A percentile compares a stretch with the other conserved stretches of the same genome.
These are phyloP conservation scores for Houttuynia cordata DNA, from an alignment of 164 flowering plant species.

Conservation along the genomic window DNA sequence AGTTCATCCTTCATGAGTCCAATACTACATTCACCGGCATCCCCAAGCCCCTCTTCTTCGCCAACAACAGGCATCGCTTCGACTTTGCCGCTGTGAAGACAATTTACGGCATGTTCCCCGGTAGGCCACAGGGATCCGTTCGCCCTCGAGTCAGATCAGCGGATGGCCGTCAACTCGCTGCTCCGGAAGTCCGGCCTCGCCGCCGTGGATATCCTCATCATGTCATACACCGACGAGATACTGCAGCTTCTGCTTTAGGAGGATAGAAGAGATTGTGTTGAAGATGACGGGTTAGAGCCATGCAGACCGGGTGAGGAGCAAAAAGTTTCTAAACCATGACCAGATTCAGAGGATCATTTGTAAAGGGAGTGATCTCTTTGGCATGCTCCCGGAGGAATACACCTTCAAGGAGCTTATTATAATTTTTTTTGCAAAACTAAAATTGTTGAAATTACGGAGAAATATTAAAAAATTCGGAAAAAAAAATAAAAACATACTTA, in stretches of 20 bases:
- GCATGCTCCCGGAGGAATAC: slow-evolving; percentile 43
- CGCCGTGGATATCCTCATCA: slow-evolving; percentile 28
- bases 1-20: slow-evolving; percentile 23
- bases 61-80: slow-evolving; percentile 13
- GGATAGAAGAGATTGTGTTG: slow-evolving; percentile 26
- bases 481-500: too few relatives aligned
- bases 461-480: too few relatives aligned
- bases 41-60: slow-evolving; percentile 24
- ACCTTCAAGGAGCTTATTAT: slow-evolving; percentile 26
- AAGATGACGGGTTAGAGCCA: slow-evolving; percentile 46
- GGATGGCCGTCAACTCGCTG: slow-evolving; percentile 20
- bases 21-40: slow-evolving; percentile 30
- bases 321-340: slow-evolving; percentile 15
- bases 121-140: slow-evolving; percentile 8
- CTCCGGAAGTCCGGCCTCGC: slow-evolving; percentile 24
- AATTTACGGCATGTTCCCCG: slow-evolving; percentile 8
- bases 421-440: too few relatives aligned
- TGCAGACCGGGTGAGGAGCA: slow-evolving; percentile 27
- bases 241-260: slow-evolving; percentile 38
- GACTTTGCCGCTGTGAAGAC: slow-evolving; percentile 15
- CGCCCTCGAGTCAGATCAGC: slow-evolving; percentile 14
- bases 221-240: slow-evolving; percentile 37
- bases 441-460: too few relatives aligned
- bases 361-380: slow-evolving; percentile 31
- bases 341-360: slow-evolving; percentile 34